Base-by-base conservation (phyloP, 2,329 filamentous ascomycete species). In the Coniochaeta pulveracea region DNA sequence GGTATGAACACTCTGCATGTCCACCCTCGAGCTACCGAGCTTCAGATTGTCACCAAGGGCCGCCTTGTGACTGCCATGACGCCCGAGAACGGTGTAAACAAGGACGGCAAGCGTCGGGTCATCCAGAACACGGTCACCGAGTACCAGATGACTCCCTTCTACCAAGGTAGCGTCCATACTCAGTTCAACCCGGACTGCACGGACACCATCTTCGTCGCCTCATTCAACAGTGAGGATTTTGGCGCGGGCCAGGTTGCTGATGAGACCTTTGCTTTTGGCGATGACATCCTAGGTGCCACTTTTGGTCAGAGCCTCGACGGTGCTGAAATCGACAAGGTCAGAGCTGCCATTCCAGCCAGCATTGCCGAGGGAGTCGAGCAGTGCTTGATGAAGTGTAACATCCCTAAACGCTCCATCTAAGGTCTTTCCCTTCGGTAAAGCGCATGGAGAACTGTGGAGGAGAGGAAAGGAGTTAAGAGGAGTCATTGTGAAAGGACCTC, bases 1-100 rank as follows among this genome's bases (percentile, higher is more conserved):
- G 69, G 64, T 37, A 66, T 75, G 52, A 72, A 70, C 57, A 71
- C 64, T 6, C 65, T 68, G 12, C 69, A 73, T 54, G 57, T 66
- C 4, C 69, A 72, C 50, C 66, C 65, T 31, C 66, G 69, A 26
- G 61, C 63, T 19, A 58, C 62, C 19, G 67, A 73, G 54, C 60
- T 73, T 33, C 63, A 68, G 40, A 54, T 70, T 47, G 58, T 72
- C 43, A 60, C 62, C 28, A 42, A 61, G 25, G 69, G 69, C 34
- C 54, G 49, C 15, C 49, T 72, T 40, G 54, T 66, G 35, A 63
- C 64, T 26, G 63, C 68, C 43, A 69, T 72, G 58, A 52, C 66
- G 3, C 57, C 65, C 12, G 69, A 71, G 51, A 69, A 69, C 49
- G 62, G 63, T 24, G 64, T 66, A 31, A 42, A 56, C 37, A 54